Base-by-base conservation (phyloP, 176 grass and related monocot genomes). In the Oryza officinalis region DNA sequence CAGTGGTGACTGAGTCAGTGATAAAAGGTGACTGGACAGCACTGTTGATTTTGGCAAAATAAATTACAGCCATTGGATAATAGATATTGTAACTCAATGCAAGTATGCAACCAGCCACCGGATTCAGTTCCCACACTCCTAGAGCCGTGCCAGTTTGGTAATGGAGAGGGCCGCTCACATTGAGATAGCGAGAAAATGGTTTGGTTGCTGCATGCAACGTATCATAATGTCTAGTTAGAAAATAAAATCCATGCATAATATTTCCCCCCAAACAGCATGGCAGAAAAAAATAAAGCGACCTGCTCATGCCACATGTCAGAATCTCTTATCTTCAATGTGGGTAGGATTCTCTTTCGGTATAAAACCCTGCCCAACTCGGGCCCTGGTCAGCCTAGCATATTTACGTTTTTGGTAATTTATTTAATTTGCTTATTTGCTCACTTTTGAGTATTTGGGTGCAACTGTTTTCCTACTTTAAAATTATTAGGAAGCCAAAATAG, bases 401-500 rank as follows among this genome's bases (percentile, higher is more conserved):
- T 61, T 61, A 61, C 0, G 2, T 61, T 74, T 83, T 50, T 66
- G 60, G 20, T 22, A 78, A 14, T 33, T 66, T 18, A 41, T 73
- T 64, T 50, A 41, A 65, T 70, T 18, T 33, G 13, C 37, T 50
- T n/a, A 54, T 77, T 18, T 33, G 20, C 49, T 28, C 22, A 71
- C 14, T 27, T 65, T 35, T 71, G 1, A 83, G 12, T 81, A 22
- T 82, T 10, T 77, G 7, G 61, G 25, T 33, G 57, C 14, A 10
- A 38, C 17, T 81, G 5, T 68, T 81, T 57, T 75, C 3, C 20
- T 65, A 68, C 5, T 47, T 77, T 35, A 20, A 81, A 75, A 57
- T 82, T 82, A 63, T 57, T 81, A 17, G 26, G 11, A 38, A 63
- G 22, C 22, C 12, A 33, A 77, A 77, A 82, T 61, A n/a, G 50